Conservation (phyloP, 306 rosid species). For the Mimosa pudica region DNA sequence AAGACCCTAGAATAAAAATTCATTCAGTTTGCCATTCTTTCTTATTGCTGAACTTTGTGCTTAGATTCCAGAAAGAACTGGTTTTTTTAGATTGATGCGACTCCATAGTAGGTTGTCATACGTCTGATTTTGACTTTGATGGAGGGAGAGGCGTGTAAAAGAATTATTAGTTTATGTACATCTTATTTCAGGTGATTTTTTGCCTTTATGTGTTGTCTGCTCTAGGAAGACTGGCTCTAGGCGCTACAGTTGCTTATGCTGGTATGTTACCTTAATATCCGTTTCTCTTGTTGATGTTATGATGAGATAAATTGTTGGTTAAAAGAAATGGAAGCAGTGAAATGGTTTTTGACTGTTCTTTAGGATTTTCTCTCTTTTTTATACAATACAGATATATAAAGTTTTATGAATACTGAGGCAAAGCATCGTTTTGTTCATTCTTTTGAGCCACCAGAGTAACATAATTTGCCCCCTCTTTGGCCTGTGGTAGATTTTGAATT, state of each 20-base stretch:
- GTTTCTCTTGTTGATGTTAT: not conserved
- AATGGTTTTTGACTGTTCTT: not conserved
- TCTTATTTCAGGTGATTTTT: conserved; percentile 61
- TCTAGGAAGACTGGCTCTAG: conserved; percentile 80
- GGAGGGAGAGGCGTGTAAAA: conserved; percentile 11
- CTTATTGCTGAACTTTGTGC: not conserved
- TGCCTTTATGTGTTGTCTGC: conserved; percentile 71
- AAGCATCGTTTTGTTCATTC: not conserved
- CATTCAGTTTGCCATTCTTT: not conserved
- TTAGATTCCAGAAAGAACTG: conserved; percentile 7
- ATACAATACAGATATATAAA: not conserved
- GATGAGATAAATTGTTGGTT: not conserved
- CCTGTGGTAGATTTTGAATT: not conserved
- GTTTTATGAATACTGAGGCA: not conserved
- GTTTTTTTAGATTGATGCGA: not conserved
- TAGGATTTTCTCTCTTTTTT: not conserved
- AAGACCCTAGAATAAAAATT: not conserved
- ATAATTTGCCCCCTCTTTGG: not conserved
- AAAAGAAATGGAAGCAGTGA: not conserved
- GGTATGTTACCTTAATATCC: conserved; percentile 50
- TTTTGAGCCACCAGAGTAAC: not conserved
- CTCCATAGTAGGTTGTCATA: not conserved
- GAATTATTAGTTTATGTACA: conserved; percentile 3
- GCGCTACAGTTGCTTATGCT: conserved; percentile 81
- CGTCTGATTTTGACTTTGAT: not conserved